Evolutionary conservation across 2,329 filamentous ascomycete genomes (phyloP), one percentile per base, ranked within the genome.

Genomic region (Sclerotinia subarctica): DNA sequence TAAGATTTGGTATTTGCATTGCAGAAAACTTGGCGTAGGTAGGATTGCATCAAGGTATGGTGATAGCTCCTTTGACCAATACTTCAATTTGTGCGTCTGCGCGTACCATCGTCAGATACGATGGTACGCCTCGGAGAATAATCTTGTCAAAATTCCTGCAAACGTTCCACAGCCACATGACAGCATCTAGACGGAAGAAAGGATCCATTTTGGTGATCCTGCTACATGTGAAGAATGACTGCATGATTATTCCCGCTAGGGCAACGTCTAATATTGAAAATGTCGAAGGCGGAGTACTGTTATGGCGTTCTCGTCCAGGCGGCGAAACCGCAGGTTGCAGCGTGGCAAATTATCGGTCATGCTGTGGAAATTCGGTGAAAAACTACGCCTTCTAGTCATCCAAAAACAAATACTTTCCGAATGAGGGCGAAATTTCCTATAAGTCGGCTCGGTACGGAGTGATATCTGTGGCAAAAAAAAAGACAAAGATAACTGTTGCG

Each of bases 331-430:
- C 6, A 49, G 24, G 29, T 15, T 24, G 7, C 1, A 29, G 52
- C 17, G 58, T 35, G 58, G 44, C 58, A 60, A 60, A 49, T 19
- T n/a, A 17, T 60, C 44, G 58, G 58, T 24, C 19, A 60, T 60
- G 6, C 21, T 49, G 44, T 35, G 21, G 11, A 35, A 47, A 29
- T 47, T 47, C 26, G 57, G 57, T 32, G 10, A 6, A 32, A 26
- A 47, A 47, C 21, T n/a, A 3, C 11, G 32, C n/a, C 32, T 59
- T n/a, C 15, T 11, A 32, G 19, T 26, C 44, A 10, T 32, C 29
- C 11, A 46, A 46, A 11, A 17, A 10, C 17, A 24, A 26, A 59
- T 46, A 24, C 17, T 49, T 13, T 62, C 58, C 21, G 58, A 3
- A 8, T 32, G 35, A 3, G 29, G 44, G 26, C 15, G 21, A 17